Evolutionary conservation across 192 early-diverging fungal species (phyloP).

Genomic region (Coemansia sp.): DNA sequence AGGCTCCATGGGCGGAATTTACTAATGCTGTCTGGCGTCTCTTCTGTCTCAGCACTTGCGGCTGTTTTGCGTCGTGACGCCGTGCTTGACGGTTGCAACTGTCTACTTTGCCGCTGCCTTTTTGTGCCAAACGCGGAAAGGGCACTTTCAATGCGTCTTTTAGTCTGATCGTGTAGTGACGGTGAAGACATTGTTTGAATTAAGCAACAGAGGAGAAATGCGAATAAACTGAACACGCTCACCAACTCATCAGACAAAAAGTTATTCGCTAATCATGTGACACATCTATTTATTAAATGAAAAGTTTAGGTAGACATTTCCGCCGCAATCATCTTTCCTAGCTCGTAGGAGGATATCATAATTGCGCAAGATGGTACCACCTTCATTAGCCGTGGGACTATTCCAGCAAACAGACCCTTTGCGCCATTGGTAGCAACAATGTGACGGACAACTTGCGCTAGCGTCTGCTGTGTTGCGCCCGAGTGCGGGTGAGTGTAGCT

Average conservation of each 20-base stretch:
- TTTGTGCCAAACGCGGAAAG: slow-evolving; percentile 34
- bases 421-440: slow-evolving; percentile 43
- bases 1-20: slow-evolving; percentile 54
- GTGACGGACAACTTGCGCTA: slow-evolving; percentile 30
- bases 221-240: neutral
- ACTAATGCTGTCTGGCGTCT: slow-evolving; percentile 3
- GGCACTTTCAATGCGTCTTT: slow-evolving; percentile 41
- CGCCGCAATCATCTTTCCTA: slow-evolving; percentile 55
- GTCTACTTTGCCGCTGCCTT: slow-evolving; percentile 14
- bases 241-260: neutral
- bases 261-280: slow-evolving; percentile 8
- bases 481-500: slow-evolving; percentile 24
- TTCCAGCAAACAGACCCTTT: slow-evolving; percentile 48
- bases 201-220: neutral
- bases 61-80: neutral
- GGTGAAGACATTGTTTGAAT: slow-evolving; percentile 31
- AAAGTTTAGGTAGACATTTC: neutral
- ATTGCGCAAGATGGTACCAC: slow-evolving; percentile 92
- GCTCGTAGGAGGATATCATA: slow-evolving; percentile 91
- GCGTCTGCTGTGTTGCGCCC: slow-evolving; percentile 18
- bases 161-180: slow-evolving; percentile 28
- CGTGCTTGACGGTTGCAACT: neutral
- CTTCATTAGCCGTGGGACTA: slow-evolving; percentile 79
- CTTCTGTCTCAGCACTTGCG: neutral
- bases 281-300: neutral